phyloP scores from a whole-genome alignment of 176 grass and related monocot genomes.

The Bolboschoenus planiculmis region DNA sequence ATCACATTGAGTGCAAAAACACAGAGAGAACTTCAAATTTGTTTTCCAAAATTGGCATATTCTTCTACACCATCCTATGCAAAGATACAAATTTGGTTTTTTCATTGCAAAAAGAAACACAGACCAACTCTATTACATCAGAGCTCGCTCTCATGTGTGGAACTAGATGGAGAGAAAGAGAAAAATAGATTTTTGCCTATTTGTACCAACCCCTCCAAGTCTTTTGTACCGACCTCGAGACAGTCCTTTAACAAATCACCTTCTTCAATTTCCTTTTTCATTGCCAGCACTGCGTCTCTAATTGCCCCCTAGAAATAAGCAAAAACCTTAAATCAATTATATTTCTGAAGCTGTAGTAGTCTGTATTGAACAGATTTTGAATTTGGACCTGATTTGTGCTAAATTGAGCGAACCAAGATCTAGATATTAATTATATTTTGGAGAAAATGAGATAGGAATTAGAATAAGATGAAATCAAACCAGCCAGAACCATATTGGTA shows the following conservation, averaged over 20 bases:
- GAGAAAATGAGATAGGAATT: background rate
- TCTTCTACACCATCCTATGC: background rate
- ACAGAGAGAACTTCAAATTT: background rate
- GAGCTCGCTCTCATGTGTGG: conserved; percentile 38
- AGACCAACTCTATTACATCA: conserved; percentile 25
- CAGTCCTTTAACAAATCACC: conserved; percentile 78
- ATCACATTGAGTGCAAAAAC: too few species aligned
- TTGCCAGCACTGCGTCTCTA: conserved; percentile 60
- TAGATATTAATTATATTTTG: background rate
- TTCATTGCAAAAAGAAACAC: background rate
- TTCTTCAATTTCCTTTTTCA: conserved; percentile 80
- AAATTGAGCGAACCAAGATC: background rate
- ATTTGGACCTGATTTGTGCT: background rate
- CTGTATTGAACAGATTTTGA: background rate
- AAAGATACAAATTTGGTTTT: background rate
- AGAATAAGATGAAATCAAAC: background rate
- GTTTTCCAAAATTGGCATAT: background rate
- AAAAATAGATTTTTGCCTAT: conserved; percentile 66
- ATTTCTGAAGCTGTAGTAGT: background rate
- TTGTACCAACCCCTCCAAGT: conserved; percentile 66
- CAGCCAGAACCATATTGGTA: background rate
- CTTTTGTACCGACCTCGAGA: conserved; percentile 52
- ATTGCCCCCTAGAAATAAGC: conserved; percentile 54
- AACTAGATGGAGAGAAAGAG: conserved; percentile 33
- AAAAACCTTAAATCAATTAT: background rate